Conservation (phyloP, 176 grass and related monocot species). For the Pharus latifolius region DNA sequence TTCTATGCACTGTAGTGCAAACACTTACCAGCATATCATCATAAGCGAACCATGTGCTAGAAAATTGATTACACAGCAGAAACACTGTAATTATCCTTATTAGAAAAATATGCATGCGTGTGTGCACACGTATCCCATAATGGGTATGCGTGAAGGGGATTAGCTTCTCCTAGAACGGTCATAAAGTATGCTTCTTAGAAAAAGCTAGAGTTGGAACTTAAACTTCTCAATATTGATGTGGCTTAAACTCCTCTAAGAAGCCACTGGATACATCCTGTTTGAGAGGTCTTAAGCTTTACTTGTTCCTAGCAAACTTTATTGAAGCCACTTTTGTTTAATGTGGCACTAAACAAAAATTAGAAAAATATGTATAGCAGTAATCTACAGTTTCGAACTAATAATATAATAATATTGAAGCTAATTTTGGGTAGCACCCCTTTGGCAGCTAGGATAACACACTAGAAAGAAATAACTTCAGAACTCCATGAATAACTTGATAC, state of each 20-base stretch:
- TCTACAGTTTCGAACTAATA: neutral
- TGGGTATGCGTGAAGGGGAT: neutral
- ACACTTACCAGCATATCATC: neutral
- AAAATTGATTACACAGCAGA: neutral
- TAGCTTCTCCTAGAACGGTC: neutral
- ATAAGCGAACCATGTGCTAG: neutral
- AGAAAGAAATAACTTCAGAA: neutral
- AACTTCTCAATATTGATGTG: neutral
- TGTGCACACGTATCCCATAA: no score
- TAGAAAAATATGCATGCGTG: neutral
- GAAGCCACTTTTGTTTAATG: no score
- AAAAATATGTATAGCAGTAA: neutral
- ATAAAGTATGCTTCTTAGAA: neutral
- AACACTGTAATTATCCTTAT: neutral
- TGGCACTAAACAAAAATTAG: no score
- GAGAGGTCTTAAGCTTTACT: neutral
- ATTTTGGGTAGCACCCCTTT: neutral
- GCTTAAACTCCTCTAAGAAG: no score
- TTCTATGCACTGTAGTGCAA: neutral
- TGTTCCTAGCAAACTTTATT: neutral
- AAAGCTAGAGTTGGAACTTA: neutral
- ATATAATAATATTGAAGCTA: neutral
- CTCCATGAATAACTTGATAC: neutral
- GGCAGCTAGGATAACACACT: neutral
- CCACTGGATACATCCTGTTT: no score